A percentile compares a stretch with the other conserved stretches of the same genome.
Evolutionary conservation across 2,329 filamentous ascomycete genomes (phyloP).

Genomic region (Xylariaceae sp.): DNA sequence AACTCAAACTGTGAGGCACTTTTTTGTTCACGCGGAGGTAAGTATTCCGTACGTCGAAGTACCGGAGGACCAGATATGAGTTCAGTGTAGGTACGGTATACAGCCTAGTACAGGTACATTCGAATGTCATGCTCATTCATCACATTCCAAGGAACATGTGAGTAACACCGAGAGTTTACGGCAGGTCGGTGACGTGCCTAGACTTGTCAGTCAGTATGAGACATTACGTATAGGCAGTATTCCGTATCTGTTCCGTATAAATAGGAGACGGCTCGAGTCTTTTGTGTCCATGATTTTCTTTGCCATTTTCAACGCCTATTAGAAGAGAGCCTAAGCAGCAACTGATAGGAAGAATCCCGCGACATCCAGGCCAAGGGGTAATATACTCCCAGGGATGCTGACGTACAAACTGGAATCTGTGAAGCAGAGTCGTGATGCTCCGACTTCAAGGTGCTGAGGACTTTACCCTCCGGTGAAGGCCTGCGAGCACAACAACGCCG

Average conservation of each 20-base stretch:
- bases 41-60: too few species aligned
- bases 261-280: too few species aligned
- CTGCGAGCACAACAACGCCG: slow-evolving; percentile 7
- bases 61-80: too few species aligned
- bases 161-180: neutral
- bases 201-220: neutral
- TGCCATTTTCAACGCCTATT: too few species aligned
- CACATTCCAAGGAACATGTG: neutral
- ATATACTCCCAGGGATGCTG: neutral
- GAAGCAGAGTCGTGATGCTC: slow-evolving; percentile 20
- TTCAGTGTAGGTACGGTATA: too few species aligned
- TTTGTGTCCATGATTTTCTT: too few species aligned
- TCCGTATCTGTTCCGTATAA: too few species aligned
- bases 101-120: neutral
- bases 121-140: neutral
- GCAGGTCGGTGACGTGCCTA: neutral
- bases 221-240: neutral
- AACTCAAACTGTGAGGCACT: neutral
- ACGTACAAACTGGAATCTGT: slow-evolving; percentile 3
- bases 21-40: too few species aligned
- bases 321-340: neutral
- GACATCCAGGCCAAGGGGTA: neutral
- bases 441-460: slow-evolving; percentile 27
- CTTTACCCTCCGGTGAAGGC: slow-evolving; percentile 14
- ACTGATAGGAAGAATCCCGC: neutral